Base-by-base conservation (phyloP, 169 alveolate genomes). In the Theileria annulata region DNA sequence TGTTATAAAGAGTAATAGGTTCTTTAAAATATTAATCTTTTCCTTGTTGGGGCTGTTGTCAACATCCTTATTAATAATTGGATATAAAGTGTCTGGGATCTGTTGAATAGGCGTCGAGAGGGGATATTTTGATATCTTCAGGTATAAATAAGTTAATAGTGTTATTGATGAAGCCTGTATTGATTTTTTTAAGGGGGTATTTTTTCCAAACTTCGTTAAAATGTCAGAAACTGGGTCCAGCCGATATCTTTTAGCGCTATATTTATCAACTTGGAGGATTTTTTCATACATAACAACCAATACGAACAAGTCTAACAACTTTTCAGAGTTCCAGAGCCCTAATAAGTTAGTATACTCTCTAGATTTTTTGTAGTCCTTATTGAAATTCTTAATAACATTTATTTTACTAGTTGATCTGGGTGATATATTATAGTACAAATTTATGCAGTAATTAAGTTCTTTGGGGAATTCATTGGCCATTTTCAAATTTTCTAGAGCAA, bases 181-280 rank as follows among this genome's bases (percentile, higher is more conserved):
- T 6, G 51, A 21, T 21, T 21, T 63, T 21, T 54, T 54, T 3
- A 54, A 21, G 9, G 12, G 33, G 48, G 3, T 63, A 10, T 21
- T 17, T 21, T 67, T 17, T 3, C 56, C 51, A 15, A 63, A 21
- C 51, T 15, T 63, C 12, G 3, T 63, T n/a, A 35, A 15, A 21
- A 63, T 63, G 12, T 63, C 71, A 67, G 51, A 23, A n/a, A n/a
- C 33, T 21, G 19, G 6, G 71, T 15, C 51, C 47, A 21, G 33
- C 71, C 12, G 27, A 63, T 31, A 31, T 25, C 71, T 85, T 33
- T 47, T 83, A 77, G 75, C 69, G 19, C 60, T 51, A 28, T 76
- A 73, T 33, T 79, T 85, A 3, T 80, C 82, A 37, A 78, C 23
- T 48, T 85, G 71, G 84, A 85, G 67, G n/a, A 87, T 79, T 21